Evolutionary conservation across 2,329 filamentous ascomycete species (phyloP).

Genomic region (Cladosporium velox): DNA sequence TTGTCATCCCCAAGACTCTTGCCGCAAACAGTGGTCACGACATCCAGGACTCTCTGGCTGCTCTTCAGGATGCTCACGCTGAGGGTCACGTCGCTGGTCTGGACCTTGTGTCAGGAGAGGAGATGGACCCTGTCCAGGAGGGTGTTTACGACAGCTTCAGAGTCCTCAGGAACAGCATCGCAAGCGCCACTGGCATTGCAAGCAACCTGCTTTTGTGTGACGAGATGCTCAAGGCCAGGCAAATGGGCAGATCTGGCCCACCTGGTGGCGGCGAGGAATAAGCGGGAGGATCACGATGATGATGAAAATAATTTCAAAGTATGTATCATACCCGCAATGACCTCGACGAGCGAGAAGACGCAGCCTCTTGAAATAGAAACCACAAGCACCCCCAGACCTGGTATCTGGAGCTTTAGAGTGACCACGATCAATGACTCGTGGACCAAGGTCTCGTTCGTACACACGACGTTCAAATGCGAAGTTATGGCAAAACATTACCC

Average conservation of each 20-base stretch:
- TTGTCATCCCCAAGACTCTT: constrained; percentile 96
- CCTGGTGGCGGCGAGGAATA: constrained; percentile 33
- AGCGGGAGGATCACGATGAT: constrained; percentile 10
- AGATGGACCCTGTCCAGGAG: constrained; percentile 91
- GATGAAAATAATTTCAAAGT: constrained; percentile 19
- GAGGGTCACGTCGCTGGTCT: constrained; percentile 86
- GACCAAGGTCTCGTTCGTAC: constrained; percentile 13
- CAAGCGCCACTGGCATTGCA: constrained; percentile 91
- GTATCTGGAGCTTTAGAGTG: background rate
- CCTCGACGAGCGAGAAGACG: constrained; percentile 10
- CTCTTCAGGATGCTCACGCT: constrained; percentile 78
- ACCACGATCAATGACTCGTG: background rate
- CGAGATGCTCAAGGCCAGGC: constrained; percentile 93
- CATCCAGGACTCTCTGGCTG: constrained; percentile 91
- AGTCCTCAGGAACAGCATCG: constrained; percentile 88
- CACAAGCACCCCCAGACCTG: background rate
- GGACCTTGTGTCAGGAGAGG: constrained; percentile 80
- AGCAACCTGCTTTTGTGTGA: constrained; percentile 94
- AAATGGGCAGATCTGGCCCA: constrained; percentile 66
- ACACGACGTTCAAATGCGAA: constrained; percentile 19
- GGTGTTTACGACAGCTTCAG: constrained; percentile 97
- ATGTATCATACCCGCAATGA: constrained; percentile 21
- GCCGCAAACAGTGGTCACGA: constrained; percentile 96
- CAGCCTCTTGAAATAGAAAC: background rate
- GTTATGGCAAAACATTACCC: constrained; percentile 7